phyloP scores from a whole-genome alignment of 176 grass and related monocot species.

The Zoysia japonica region DNA sequence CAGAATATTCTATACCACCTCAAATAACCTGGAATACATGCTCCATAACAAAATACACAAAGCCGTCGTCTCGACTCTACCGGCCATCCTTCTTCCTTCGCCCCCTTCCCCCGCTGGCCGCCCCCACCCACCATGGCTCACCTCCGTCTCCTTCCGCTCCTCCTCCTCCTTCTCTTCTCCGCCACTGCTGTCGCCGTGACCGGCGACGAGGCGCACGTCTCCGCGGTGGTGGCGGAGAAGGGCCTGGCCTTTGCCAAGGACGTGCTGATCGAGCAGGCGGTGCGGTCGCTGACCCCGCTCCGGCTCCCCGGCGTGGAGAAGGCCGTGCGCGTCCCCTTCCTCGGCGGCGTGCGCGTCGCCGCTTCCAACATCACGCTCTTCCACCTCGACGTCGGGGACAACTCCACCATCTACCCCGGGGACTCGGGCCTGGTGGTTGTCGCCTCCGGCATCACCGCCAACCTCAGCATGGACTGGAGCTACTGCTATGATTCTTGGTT shows the following conservation, averaged over 20 bases:
- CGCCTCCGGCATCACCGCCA: conserved; percentile 63
- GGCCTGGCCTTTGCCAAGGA: conserved; percentile 77
- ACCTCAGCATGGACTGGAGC: conserved; percentile 76
- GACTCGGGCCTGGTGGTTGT: conserved; percentile 62
- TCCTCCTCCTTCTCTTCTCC: conserved; percentile 27
- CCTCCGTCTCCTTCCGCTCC: background rate
- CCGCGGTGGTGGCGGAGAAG: conserved; percentile 57
- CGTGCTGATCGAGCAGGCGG: conserved; percentile 62
- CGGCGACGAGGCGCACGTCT: conserved; percentile 45
- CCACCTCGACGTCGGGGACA: conserved; percentile 59
- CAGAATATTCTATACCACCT: background rate
- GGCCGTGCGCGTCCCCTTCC: conserved; percentile 57
- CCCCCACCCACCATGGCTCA: conserved; percentile 39
- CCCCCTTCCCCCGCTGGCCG: conserved; percentile 12
- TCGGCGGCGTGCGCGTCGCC: conserved; percentile 52
- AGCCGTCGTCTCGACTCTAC: background rate
- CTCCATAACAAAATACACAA: background rate
- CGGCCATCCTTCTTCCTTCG: conserved; percentile 1
- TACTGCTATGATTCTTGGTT: conserved; percentile 72
- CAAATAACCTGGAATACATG: background rate
- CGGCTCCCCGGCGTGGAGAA: conserved; percentile 70
- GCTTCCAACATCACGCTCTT: conserved; percentile 71
- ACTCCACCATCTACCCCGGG: conserved; percentile 52
- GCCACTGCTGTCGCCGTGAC: background rate
- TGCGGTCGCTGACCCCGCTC: conserved; percentile 68